Evolutionary conservation across 1,284 basidiomycete species (phyloP).

Genomic region (Boletus smithii): DNA sequence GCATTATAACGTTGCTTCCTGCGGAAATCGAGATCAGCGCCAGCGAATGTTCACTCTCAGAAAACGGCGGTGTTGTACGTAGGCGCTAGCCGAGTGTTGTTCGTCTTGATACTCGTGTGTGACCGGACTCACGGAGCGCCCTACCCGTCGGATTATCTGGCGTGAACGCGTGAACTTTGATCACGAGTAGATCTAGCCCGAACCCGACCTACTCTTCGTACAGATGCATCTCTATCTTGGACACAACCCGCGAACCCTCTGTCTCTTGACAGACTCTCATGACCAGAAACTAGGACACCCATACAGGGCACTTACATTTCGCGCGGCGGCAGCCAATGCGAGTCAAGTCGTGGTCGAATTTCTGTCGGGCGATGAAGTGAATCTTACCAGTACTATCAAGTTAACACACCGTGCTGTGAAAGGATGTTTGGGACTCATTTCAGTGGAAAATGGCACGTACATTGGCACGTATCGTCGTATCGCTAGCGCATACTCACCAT

Average conservation of each 20-base stretch:
- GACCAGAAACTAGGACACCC: conserved; percentile 62
- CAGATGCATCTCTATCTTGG: conserved; percentile 69
- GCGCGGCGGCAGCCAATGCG: conserved; percentile 53
- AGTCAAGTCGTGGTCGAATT: conserved; percentile 81
- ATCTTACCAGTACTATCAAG: conserved; percentile 58
- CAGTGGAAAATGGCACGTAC: conserved; percentile 59
- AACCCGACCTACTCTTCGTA: neutral
- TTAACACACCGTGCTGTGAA: conserved; percentile 67
- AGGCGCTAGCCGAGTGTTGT: no score
- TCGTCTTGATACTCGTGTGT: no score
- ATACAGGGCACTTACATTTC: conserved; percentile 64
- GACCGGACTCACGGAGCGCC: no score
- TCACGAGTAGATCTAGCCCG: no score
- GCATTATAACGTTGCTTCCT: neutral
- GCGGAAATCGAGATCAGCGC: no score
- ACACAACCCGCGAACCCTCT: conserved; percentile 62
- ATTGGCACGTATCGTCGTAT: neutral
- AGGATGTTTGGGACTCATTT: conserved; percentile 80
- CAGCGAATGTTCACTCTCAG: no score
- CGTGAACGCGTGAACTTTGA: no score
- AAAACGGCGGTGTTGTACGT: no score
- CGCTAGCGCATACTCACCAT: conserved; percentile 6
- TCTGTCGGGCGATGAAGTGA: conserved; percentile 66
- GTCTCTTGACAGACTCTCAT: conserved; percentile 66
- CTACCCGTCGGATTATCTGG: no score